Evolutionary conservation across 495 filamentous ascomycete genomes (phyloP).

Genomic region (Choiromyces venosus): DNA sequence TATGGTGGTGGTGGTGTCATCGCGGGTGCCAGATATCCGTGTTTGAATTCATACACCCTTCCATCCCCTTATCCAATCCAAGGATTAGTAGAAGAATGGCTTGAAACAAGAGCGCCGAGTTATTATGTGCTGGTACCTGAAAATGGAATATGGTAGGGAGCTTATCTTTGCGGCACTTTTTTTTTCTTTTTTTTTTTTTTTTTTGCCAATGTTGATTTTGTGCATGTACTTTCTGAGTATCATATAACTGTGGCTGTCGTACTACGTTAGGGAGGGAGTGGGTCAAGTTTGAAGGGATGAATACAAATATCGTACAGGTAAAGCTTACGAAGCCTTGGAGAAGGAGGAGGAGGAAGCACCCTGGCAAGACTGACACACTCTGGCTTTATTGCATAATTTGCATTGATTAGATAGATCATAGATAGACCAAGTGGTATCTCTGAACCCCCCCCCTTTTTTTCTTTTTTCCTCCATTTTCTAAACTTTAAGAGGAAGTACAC

Average conservation of each 20-base stretch:
- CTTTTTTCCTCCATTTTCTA: background rate
- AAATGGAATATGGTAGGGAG: background rate
- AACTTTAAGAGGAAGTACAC: background rate
- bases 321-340: background rate
- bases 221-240: background rate
- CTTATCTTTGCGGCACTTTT: no score
- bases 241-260: no score
- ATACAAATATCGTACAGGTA: background rate
- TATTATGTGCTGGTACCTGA: no score
- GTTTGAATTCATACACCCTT: background rate
- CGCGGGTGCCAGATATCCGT: no score
- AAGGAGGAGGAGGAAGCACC: background rate
- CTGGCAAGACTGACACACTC: background rate
- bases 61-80: background rate
- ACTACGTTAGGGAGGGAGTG: background rate
- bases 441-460: no score
- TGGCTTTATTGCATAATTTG: background rate
- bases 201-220: background rate
- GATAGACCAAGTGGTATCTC: background rate
- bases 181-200: background rate
- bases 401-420: no score
- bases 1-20: no score
- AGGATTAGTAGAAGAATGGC: background rate
- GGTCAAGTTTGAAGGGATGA: background rate
- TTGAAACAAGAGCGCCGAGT: background rate